Evolutionary conservation across 768 basidiomycete genomes (phyloP), one percentile per base, ranked within the genome.

Genomic region (Kwoniella heveanensis): DNA sequence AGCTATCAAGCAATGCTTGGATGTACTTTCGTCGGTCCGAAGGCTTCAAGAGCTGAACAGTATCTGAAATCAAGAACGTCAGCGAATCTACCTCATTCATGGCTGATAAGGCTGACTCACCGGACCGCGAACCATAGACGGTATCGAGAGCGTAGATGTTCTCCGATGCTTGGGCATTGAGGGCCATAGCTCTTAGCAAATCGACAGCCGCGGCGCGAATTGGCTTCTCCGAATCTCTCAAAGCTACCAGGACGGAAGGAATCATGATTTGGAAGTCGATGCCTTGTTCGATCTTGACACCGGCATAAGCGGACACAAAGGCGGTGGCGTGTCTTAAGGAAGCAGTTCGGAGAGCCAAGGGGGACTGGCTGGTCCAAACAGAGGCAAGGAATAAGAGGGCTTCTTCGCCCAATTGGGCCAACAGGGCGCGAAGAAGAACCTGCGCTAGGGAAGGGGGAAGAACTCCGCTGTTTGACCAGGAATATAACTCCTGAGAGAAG

Each of bases 301-400:
- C 72, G 1, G 83, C 74, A 77, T 91, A 87, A 0, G 93, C 91
- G 51, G 87, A 84, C 13, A 98, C 78, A 79, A 94, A 94, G 0
- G 92, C 90, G 1, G 85, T 82, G 21, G 87, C 87, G 74, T 97
- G 92, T 4, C 84, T 81, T 9, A 97, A 81, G 0, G 92, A 87
- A 1, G 86, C 83, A 1, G 84, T 60, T 80, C 83, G 63, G 83
- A 83, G 52, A 21, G 77, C 68, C 2, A 79, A 1, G 1, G 72
- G 21, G 1, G 64, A 29, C 8, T 54, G 10, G 1, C 65, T 15
- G 12, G 67, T 82, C 85, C 89, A 91, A 25, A 89, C 73, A 0
- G 90, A 88, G 0, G 88, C 85, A 12, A 99, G 85, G 82, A 99
- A 95, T 0, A 87, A 83, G 13, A 97, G 81, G 0, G 89, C 83